A percentile compares a stretch with the other conserved stretches of the same genome.
Evolutionary conservation across 306 rosid genomes (phyloP).

Genomic region (Dalbergia cultrata): DNA sequence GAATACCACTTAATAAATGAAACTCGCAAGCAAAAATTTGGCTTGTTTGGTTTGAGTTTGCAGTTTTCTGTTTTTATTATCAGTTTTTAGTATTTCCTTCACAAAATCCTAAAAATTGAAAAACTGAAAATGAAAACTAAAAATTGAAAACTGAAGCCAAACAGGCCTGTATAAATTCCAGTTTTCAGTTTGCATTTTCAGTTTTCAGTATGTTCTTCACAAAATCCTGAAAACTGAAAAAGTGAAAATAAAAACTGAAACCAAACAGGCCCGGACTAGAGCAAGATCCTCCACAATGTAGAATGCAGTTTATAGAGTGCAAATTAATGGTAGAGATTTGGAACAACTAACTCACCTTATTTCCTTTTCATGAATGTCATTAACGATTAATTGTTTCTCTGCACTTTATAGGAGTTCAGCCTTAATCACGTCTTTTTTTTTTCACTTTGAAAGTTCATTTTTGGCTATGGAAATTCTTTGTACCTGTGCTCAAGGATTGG

Average conservation of each 20-base stretch:
- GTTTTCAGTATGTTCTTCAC: too few species aligned
- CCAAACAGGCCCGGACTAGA: too few species aligned
- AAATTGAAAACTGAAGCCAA: too few species aligned
- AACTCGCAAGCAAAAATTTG: neutral
- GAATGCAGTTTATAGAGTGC: neutral
- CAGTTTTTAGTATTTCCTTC: too few species aligned
- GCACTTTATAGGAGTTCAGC: neutral
- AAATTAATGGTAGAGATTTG: neutral
- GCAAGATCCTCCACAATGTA: neutral
- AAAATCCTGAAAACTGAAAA: too few species aligned
- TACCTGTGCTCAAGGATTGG: neutral
- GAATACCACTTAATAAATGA: neutral
- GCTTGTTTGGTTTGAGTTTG: too few species aligned
- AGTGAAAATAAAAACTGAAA: too few species aligned
- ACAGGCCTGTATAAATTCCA: too few species aligned
- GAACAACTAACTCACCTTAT: neutral
- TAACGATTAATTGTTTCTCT: neutral
- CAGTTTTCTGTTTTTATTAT: too few species aligned
- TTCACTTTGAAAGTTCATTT: neutral
- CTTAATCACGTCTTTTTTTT: neutral
- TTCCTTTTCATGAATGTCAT: neutral
- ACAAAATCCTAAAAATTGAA: too few species aligned
- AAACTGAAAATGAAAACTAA: too few species aligned
- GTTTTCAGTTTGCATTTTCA: too few species aligned
- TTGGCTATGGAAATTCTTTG: neutral